Conservation (phyloP, 2,329 filamentous ascomycete species). For the Pestalotiopsis sp. region DNA sequence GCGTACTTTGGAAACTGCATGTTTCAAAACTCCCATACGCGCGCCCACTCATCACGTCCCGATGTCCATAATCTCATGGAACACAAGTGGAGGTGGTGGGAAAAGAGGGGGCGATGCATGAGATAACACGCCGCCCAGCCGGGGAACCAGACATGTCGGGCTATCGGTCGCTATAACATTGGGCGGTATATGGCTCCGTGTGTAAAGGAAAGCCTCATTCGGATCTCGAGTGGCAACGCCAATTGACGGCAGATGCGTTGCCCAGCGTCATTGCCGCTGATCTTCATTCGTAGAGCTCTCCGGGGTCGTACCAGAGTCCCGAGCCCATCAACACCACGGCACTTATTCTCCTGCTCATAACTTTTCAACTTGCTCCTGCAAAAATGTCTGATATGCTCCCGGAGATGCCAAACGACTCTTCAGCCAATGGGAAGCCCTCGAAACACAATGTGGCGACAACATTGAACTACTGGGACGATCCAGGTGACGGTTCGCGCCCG, state of each 20-base stretch:
- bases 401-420: background rate
- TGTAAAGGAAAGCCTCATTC: background rate
- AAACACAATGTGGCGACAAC: slow-evolving; percentile 7
- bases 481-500: slow-evolving; percentile 2
- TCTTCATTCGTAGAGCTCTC: background rate
- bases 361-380: background rate
- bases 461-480: slow-evolving; percentile 8
- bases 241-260: background rate
- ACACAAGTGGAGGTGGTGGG: background rate
- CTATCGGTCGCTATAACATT: background rate
- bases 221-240: background rate
- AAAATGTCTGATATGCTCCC: background rate
- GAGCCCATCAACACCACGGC: background rate
- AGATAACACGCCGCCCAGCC: background rate
- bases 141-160: background rate
- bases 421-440: background rate
- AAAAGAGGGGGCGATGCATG: background rate
- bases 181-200: background rate
- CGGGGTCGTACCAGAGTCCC: background rate
- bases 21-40: background rate
- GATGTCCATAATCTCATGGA: background rate
- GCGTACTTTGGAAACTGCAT: background rate
- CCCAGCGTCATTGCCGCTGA: background rate
- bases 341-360: background rate
- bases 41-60: background rate